Evolutionary conservation across 139 green algal genomes (phyloP).

Genomic region (Desmodesmus armatus): DNA sequence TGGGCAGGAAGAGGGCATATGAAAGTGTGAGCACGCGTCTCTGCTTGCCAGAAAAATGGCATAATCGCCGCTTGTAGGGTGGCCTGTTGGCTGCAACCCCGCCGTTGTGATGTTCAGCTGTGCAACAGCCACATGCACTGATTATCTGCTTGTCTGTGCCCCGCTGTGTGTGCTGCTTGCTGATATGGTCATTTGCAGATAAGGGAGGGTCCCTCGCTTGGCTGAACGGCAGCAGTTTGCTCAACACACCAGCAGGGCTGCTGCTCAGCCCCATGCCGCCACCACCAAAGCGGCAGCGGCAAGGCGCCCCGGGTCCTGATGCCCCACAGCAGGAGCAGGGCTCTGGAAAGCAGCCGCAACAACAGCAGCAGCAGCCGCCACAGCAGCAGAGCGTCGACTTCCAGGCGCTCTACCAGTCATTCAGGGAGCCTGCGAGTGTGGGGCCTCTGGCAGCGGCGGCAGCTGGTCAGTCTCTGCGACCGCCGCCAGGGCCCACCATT

Average conservation of each 20-base stretch:
- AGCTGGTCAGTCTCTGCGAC: background rate
- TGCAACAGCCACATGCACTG: background rate
- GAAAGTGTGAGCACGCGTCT: too few species aligned
- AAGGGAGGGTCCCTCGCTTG: background rate
- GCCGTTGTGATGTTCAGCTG: too few species aligned
- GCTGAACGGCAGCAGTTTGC: constrained; percentile 16
- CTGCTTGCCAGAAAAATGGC: too few species aligned
- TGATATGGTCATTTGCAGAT: constrained; percentile 4
- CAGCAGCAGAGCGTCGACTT: background rate
- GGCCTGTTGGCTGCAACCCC: too few species aligned
- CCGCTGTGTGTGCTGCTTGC: too few species aligned
- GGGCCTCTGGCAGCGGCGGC: background rate
- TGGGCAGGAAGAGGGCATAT: too few species aligned
- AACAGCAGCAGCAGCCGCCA: background rate
- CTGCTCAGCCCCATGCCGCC: constrained; percentile 20
- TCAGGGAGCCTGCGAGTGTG: background rate
- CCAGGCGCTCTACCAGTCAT: constrained; percentile 11
- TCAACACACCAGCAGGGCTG: background rate
- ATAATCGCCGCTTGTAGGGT: too few species aligned
- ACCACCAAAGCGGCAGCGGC: background rate
- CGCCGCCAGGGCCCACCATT: background rate
- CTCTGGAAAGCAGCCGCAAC: background rate
- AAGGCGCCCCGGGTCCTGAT: background rate
- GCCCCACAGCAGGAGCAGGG: constrained; percentile 8
- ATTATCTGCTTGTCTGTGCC: background rate